Percentiles rank a stretch among this genome's conserved stretches.
phyloP scores from a whole-genome alignment of 78 protist species.

The Dictyostelium intermedium region DNA sequence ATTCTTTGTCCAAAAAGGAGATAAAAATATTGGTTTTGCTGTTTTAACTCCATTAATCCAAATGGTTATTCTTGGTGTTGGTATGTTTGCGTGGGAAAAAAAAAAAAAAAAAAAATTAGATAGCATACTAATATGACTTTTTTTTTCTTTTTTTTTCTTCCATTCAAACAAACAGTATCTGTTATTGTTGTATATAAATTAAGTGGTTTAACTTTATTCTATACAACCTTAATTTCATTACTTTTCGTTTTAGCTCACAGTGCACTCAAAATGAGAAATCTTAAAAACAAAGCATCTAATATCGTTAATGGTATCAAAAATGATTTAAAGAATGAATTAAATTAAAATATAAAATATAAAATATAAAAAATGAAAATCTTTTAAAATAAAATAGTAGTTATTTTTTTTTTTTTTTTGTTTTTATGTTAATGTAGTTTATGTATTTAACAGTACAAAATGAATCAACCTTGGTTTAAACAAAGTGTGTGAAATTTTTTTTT shows the following conservation, averaged over 20 bases:
- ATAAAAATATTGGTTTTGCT: slow-evolving; percentile 2
- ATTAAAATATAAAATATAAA: not conserved
- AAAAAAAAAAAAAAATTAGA: not conserved
- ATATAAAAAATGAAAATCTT: not conserved
- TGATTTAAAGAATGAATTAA: not conserved
- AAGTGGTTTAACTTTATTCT: slow-evolving; percentile 58
- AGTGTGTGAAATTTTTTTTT: too few relatives aligned
- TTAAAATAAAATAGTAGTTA: not conserved
- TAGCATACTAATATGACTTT: not conserved
- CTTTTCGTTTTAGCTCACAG: slow-evolving; percentile 36
- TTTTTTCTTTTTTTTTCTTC: not conserved
- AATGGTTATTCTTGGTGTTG: slow-evolving; percentile 2
- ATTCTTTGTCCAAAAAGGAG: not conserved
- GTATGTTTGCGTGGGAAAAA: not conserved
- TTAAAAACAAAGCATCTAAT: slow-evolving; percentile 24
- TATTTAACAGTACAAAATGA: too few relatives aligned
- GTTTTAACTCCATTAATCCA: not conserved
- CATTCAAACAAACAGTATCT: not conserved
- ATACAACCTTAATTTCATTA: slow-evolving; percentile 28
- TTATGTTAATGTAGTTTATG: too few relatives aligned
- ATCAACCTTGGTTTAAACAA: too few relatives aligned
- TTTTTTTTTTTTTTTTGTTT: not conserved
- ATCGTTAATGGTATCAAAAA: not conserved
- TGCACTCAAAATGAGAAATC: slow-evolving; percentile 9
- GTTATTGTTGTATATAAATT: slow-evolving; percentile 7